phyloP scores from a whole-genome alignment of 2,329 filamentous ascomycete species.

The Aspergillus ruber region DNA sequence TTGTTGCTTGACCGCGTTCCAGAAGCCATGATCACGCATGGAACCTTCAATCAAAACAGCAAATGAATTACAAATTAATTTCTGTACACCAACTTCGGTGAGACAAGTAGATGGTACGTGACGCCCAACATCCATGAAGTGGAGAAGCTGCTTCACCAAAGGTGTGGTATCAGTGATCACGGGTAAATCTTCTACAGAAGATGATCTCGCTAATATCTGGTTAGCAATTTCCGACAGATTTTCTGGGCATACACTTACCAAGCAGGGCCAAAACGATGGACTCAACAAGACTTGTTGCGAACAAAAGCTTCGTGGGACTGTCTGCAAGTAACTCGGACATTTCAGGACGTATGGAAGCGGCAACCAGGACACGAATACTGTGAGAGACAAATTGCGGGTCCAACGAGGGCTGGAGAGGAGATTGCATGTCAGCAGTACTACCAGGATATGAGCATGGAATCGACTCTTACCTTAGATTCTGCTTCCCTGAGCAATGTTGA shows the following conservation, averaged over 20 bases:
- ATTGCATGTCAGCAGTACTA: background rate
- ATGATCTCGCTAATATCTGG: slow-evolving; percentile 17
- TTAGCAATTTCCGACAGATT: background rate
- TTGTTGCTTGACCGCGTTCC: slow-evolving; percentile 37
- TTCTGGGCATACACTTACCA: slow-evolving; percentile 34
- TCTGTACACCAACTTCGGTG: slow-evolving; percentile 18
- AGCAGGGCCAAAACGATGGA: slow-evolving; percentile 51
- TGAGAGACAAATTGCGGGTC: slow-evolving; percentile 31
- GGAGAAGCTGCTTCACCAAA: slow-evolving; percentile 31
- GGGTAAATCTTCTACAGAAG: slow-evolving; percentile 18
- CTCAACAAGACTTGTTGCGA: slow-evolving; percentile 52
- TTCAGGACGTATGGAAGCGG: slow-evolving; percentile 54
- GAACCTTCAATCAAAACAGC: slow-evolving; percentile 46
- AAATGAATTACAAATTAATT: slow-evolving; percentile 40
- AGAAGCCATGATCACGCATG: slow-evolving; percentile 41
- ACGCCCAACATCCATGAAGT: slow-evolving; percentile 26
- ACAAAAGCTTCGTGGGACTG: slow-evolving; percentile 42
- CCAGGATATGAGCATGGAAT: too few species aligned
- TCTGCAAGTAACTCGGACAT: slow-evolving; percentile 44
- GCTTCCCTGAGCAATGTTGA: slow-evolving; percentile 53
- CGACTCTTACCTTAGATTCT: slow-evolving; percentile 26
- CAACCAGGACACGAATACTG: slow-evolving; percentile 50
- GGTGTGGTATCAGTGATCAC: slow-evolving; percentile 29
- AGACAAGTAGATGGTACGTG: slow-evolving; percentile 8
- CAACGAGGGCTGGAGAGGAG: background rate